Evolutionary conservation across 2,329 filamentous ascomycete species (phyloP), one percentile per base, ranked within the genome.

Genomic region (Cladosporium oxysporum): DNA sequence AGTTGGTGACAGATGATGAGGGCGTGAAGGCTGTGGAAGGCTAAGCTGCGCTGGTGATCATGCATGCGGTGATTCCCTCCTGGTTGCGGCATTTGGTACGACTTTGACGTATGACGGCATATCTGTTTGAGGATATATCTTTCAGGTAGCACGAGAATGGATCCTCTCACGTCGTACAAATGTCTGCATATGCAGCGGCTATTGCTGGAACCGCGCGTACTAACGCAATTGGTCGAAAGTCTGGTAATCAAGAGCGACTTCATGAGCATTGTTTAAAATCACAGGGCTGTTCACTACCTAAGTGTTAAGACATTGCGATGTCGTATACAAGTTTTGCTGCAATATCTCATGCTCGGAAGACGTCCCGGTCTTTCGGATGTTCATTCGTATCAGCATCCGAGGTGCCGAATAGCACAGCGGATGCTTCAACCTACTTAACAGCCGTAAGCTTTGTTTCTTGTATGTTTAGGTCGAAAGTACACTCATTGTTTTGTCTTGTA

Each of bases 11-110:
- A 37, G 74, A 77, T 66, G 73, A 76, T 66, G 72, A 66, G 16
- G 76, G 75, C 3, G 76, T 79, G 7, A 76, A 76, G 65, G 69
- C 73, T 50, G 77, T 78, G 16, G 77, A 79, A 67, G 77, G 77
- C 18, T 79, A 14, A 52, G 14, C 29, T 28, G 49, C 26, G 26
- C 23, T 18, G 5, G 2, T 18, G 8, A 12, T 18, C 5, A 6
- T 52, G 49, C 18, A 29, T 29, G 26, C 14, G 35, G 12, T 37
- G 14, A 16, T 18, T 37, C 11, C 8, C 12, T 4, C 6, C 6
- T 37, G 35, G 4, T 14, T 37, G 16, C 14, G 14, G 35, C 35
- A 18, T 18, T 14, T 37, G 35, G 2, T 37, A 14, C 14, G 35
- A 37, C 12, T 37, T 18, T 37, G 35, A 14, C 35, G 12, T 37